phyloP scores from a whole-genome alignment of 176 grass and related monocot species.

The Oryza coarctata region DNA sequence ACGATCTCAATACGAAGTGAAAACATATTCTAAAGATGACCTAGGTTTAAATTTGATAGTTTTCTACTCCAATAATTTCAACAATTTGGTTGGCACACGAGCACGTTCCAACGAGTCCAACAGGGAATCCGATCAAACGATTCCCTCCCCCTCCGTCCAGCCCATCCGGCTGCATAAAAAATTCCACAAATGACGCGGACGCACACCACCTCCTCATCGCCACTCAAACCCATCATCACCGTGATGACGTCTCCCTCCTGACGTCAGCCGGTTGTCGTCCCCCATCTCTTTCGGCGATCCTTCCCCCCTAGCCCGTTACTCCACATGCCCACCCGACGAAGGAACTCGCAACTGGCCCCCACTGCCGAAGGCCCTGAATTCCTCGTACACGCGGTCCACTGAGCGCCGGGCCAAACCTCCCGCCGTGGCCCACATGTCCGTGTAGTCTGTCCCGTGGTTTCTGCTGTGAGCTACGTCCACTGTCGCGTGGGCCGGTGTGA shows the following conservation, averaged over 20 bases:
- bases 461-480: background rate
- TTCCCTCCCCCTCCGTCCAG: background rate
- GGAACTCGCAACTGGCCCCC: background rate
- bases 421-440: background rate
- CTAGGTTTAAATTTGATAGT: no score
- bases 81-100: background rate
- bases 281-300: constrained; percentile 16
- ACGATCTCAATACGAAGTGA: no score
- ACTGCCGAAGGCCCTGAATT: background rate
- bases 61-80: background rate
- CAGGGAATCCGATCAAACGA: background rate
- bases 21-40: no score
- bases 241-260: background rate
- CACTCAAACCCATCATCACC: background rate
- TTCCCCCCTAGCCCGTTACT: constrained; percentile 22
- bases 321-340: constrained; percentile 22
- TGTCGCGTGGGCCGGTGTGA: background rate
- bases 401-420: no score
- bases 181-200: constrained; percentile 11
- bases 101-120: background rate
- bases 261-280: background rate
- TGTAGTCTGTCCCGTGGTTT: background rate
- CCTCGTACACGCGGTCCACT: background rate
- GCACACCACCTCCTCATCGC: background rate
- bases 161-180: background rate